Evolutionary conservation across 2,329 filamentous ascomycete species (phyloP), one percentile per base, ranked within the genome.

Genomic region (Diplodia mutila): DNA sequence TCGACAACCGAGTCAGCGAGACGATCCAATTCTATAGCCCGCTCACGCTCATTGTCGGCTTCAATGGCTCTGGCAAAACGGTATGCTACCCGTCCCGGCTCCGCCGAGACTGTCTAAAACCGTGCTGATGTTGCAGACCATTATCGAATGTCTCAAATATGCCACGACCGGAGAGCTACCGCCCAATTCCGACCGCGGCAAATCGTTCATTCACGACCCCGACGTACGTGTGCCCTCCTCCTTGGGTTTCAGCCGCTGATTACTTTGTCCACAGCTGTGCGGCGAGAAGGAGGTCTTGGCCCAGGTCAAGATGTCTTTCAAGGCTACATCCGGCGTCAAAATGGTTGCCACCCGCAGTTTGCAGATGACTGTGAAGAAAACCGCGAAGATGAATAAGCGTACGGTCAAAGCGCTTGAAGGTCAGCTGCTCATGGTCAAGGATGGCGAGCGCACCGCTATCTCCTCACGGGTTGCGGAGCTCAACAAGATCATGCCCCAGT

Each of bases 121-220:
- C 42, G 7, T 48, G 61, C 71, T 54, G 70, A n/a, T 34, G 53
- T n/a, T 42, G 49, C 69, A 87, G 83, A 98, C 95, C 68, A 97
- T 99, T 76, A 99, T 99, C 80, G 95, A 99, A 80, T 97, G 93
- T 78, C 90, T 99, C 75, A 97, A 97, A 77, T 99, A 97, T 88
- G 94, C 92, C 64, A 97, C 96, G 21, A 97, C 94, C 8, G 96
- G 95, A 67, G 91, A 96, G 75, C 86, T 97, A 57, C 95, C 95
- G 1, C 93, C 95, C 37, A 97, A 97, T 83, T 94, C 90, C 76
- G 89, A 86, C 82, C 91, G 90, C 72, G 91, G 91, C 32, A 94
- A 93, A 37, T 94, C 94, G 61, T 99, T 98, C 78, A 93, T 99
- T 70, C 94, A 99, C 78, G 95, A 99, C 74, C 95, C 95, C n/a